Conservation (phyloP, 2,329 filamentous ascomycete genomes). For the Ascochyta rabiei region DNA sequence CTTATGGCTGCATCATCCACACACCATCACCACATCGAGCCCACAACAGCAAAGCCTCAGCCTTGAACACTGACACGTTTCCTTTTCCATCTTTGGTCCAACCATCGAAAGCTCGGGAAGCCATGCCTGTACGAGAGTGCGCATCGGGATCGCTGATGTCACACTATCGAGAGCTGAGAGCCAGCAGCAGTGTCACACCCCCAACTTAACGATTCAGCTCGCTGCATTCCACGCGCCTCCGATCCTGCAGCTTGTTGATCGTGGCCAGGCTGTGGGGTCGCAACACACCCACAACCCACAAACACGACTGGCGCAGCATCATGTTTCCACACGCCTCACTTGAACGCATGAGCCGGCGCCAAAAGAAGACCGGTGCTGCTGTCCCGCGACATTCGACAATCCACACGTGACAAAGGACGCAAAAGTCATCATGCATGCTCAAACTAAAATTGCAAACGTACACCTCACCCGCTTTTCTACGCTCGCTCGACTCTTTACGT, state of each 20-base stretch:
- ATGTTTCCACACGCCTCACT: not conserved
- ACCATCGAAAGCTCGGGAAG: slow-evolving; percentile 19
- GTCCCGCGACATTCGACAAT: not conserved
- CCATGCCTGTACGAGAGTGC: not conserved
- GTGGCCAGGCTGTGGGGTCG: slow-evolving; percentile 5
- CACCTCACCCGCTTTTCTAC: not conserved
- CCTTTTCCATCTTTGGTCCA: slow-evolving; percentile 17
- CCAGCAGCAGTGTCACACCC: slow-evolving; percentile 4
- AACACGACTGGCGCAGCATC: not conserved
- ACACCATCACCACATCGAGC: slow-evolving; percentile 4
- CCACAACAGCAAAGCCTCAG: slow-evolving; percentile 14
- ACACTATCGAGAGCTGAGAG: slow-evolving; percentile 7
- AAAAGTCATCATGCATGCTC: not conserved
- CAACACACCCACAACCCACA: not conserved
- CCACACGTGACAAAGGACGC: not conserved
- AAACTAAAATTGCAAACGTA: not conserved
- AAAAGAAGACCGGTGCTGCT: not conserved
- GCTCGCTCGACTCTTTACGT: not conserved
- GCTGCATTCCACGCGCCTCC: slow-evolving; percentile 10
- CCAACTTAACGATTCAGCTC: slow-evolving; percentile 6
- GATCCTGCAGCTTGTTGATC: slow-evolving; percentile 9
- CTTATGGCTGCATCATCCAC: slow-evolving; percentile 10
- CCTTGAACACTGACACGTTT: slow-evolving; percentile 16
- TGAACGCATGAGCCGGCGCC: not conserved
- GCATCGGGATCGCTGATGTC: not conserved